Evolutionary conservation across 306 rosid species (phyloP), one percentile per base, ranked within the genome.

Genomic region (Castanospermum australe): DNA sequence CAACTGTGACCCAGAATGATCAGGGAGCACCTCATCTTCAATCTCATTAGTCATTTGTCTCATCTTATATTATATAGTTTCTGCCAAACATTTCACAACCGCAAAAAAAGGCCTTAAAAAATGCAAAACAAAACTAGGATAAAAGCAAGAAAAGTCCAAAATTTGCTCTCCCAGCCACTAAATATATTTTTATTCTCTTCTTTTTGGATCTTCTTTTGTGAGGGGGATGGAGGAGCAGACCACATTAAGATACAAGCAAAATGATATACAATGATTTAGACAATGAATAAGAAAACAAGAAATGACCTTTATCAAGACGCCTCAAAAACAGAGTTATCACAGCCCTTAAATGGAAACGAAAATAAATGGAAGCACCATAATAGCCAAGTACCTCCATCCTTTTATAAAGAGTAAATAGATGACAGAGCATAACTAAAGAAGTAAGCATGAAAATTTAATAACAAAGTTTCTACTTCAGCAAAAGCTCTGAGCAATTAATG

Each of bases 11-110:
- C 68, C 92, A 63, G 48, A 78, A 50, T 78, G 86, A 78, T 91
- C 90, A 32, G 85, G 73, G 55, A 78, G 85, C 77, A 73, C 61
- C 51, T 78, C 92, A 68, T 88, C 98, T 67, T 88, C 94, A 76
- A 88, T 59, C 62, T 89, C 92, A 55, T 69, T 87, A 38, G 78
- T 86, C 67, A 75, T 45, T 52, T 17, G 82, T 75, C 89, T 88
- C 98, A 91, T 93, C 88, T 56, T 86, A 52, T 80, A 71, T 71
- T 79, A 71, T 68, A 79, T 28, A 57, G 75, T 44, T 65, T 77
- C 90, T 81, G 80, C 62, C 67, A 77, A 80, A 85, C 73, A 67
- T 70, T 73, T 64, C 75, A 88, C 45, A 83, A 76, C 73, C 71
- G 65, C 20, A 73, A 28, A 56, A 33, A 9, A 70, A 54, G 66